Conservation (phyloP, 176 grass and related monocot genomes). For the Carex cristatella region DNA sequence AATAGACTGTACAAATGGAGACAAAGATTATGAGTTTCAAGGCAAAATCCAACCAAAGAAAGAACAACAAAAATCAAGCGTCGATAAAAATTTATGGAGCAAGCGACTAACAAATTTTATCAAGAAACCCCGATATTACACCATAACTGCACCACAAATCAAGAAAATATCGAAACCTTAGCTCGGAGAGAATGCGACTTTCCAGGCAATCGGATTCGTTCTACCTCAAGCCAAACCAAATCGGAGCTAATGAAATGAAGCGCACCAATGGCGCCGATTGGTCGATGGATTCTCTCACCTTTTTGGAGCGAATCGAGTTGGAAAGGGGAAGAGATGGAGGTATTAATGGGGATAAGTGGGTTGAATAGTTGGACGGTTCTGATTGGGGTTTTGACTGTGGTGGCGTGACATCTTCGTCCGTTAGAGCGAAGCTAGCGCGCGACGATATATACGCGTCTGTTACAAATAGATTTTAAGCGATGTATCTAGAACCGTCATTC, state of each 20-base stretch:
- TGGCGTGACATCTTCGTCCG: background rate
- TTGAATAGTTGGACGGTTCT: background rate
- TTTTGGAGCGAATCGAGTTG: constrained; percentile 6
- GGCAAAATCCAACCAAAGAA: background rate
- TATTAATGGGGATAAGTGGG: background rate
- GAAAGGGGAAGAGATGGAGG: background rate
- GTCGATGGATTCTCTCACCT: constrained; percentile 24
- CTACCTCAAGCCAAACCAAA: background rate
- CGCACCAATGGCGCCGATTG: background rate
- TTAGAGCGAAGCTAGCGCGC: background rate
- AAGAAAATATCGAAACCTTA: constrained; percentile 5
- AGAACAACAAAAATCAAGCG: background rate
- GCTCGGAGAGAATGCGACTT: background rate
- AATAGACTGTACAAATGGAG: background rate
- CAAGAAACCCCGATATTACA: background rate
- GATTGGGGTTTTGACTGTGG: background rate
- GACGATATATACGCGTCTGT: background rate
- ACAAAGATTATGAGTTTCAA: background rate
- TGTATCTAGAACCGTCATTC: background rate
- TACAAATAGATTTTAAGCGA: background rate
- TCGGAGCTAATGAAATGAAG: background rate
- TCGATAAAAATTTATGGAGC: background rate
- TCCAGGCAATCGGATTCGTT: background rate
- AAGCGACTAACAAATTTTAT: background rate
- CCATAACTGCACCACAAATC: background rate